These are phyloP conservation scores for Epichloe festucae DNA, from an alignment of 2,329 filamentous ascomycete genomes.

Conservation along the genomic window DNA sequence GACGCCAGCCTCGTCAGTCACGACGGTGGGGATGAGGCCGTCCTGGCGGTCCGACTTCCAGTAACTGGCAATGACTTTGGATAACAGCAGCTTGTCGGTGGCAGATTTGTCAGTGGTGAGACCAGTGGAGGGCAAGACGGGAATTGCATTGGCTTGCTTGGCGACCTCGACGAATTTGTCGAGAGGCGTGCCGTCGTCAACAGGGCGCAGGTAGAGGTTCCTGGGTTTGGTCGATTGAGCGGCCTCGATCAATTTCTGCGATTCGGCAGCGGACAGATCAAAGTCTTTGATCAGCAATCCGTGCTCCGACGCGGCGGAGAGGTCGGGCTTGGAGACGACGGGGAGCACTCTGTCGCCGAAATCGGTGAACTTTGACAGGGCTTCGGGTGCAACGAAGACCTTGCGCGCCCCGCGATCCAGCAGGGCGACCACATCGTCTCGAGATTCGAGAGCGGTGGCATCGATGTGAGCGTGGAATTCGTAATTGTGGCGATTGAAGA, in stretches of 20 bases:
- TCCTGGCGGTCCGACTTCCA: slow-evolving; percentile 75
- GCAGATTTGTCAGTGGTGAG: slow-evolving; percentile 58
- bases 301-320: slow-evolving; percentile 32
- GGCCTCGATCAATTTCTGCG: slow-evolving; percentile 31
- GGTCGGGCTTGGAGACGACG: slow-evolving; percentile 31
- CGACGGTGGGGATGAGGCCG: slow-evolving; percentile 76
- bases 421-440: slow-evolving; percentile 64
- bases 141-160: slow-evolving; percentile 45
- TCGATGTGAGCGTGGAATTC: slow-evolving; percentile 60
- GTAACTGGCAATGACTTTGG: slow-evolving; percentile 57
- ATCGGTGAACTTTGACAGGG: slow-evolving; percentile 45
- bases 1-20: slow-evolving; percentile 75
- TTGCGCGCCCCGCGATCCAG: slow-evolving; percentile 77
- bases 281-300: slow-evolving; percentile 41
- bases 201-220: slow-evolving; percentile 38
- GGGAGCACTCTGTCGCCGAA: slow-evolving; percentile 45
- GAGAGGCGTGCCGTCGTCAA: slow-evolving; percentile 31
- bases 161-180: slow-evolving; percentile 34
- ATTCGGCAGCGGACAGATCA: slow-evolving; percentile 29
- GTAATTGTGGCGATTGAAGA: slow-evolving; percentile 36
- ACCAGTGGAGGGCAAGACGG: slow-evolving; percentile 57
- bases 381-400: slow-evolving; percentile 65
- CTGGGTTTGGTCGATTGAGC: slow-evolving; percentile 32
- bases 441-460: slow-evolving; percentile 52
- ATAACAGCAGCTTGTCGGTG: slow-evolving; percentile 41